phyloP scores from a whole-genome alignment of 2,329 filamentous ascomycete genomes.

The Cercospora berteroae region DNA sequence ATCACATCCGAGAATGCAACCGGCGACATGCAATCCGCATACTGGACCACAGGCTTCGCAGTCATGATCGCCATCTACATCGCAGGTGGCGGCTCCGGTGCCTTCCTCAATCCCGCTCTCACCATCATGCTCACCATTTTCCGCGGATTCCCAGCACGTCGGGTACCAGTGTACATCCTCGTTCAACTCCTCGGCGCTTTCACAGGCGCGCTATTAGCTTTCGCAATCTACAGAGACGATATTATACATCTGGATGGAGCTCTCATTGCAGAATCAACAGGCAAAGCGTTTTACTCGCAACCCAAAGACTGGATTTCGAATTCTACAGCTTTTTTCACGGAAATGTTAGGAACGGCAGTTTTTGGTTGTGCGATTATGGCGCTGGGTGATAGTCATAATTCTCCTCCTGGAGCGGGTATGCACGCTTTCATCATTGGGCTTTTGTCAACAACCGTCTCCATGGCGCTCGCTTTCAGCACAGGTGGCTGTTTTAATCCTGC shows the following conservation, averaged over 20 bases:
- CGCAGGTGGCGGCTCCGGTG: conserved; percentile 48
- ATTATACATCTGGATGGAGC: conserved; percentile 44
- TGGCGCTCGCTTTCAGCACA: conserved; percentile 49
- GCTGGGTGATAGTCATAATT: conserved; percentile 32
- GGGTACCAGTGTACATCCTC: conserved; percentile 51
- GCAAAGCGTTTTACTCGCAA: conserved; percentile 31
- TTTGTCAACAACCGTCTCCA: conserved; percentile 39
- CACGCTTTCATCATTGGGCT: conserved; percentile 52
- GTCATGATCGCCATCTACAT: conserved; percentile 49
- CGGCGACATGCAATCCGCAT: conserved; percentile 27
- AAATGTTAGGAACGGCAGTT: conserved; percentile 37
- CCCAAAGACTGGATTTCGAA: conserved; percentile 30
- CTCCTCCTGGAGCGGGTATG: conserved; percentile 49
- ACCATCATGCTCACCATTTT: conserved; percentile 46
- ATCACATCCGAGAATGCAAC: conserved; percentile 41
- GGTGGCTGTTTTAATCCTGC: conserved; percentile 52
- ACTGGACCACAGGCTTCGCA: conserved; percentile 53
- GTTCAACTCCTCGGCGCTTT: conserved; percentile 57
- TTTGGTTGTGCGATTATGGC: conserved; percentile 46
- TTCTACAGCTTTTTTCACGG: conserved; percentile 49
- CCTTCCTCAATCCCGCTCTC: conserved; percentile 50
- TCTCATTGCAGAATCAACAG: conserved; percentile 24
- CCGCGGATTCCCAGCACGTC: conserved; percentile 53
- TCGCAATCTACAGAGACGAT: conserved; percentile 44
- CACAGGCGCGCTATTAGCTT: conserved; percentile 49